Percentiles rank a stretch among this genome's conserved stretches.
Evolutionary conservation across 306 rosid genomes (phyloP).

Genomic region (Purshia tridentata): DNA sequence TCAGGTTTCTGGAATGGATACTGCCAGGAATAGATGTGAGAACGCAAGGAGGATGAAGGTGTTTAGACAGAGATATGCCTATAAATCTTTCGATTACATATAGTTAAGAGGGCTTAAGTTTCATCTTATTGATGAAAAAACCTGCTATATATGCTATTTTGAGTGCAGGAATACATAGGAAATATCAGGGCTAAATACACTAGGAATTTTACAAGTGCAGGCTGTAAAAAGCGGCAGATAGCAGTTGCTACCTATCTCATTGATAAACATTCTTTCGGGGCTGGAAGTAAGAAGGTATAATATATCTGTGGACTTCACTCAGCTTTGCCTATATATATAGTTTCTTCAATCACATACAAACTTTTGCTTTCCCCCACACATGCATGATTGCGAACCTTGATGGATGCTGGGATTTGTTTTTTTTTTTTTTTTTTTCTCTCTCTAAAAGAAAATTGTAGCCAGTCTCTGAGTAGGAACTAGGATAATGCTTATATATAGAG

Average conservation of each 20-base stretch:
- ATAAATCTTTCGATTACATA: constrained; percentile 12
- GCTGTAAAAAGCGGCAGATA: constrained; percentile 69
- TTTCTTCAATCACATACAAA: not conserved
- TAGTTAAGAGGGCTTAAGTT: constrained; percentile 7
- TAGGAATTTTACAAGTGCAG: constrained; percentile 74
- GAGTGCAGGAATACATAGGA: constrained; percentile 70
- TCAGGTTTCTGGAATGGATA: constrained; percentile 56
- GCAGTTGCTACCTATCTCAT: constrained; percentile 99
- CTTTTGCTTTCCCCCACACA: not conserved
- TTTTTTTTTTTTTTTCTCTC: too few relatives aligned
- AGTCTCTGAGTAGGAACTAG: too few relatives aligned
- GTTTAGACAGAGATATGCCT: constrained; percentile 18
- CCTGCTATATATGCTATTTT: constrained; percentile 23
- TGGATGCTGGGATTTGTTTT: too few relatives aligned
- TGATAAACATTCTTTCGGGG: constrained; percentile 96
- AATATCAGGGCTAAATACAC: constrained; percentile 86
- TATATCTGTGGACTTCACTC: not conserved
- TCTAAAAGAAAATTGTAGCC: not conserved
- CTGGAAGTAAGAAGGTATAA: constrained; percentile 93
- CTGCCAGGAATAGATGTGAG: constrained; percentile 95
- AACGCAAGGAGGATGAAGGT: constrained; percentile 97
- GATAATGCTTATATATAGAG: too few relatives aligned
- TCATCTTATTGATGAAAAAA: constrained; percentile 6
- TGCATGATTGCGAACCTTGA: too few relatives aligned
- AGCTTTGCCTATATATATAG: too few relatives aligned